Base-by-base conservation (phyloP, 1,284 basidiomycete species). In the Rhodotorula sp. region DNA sequence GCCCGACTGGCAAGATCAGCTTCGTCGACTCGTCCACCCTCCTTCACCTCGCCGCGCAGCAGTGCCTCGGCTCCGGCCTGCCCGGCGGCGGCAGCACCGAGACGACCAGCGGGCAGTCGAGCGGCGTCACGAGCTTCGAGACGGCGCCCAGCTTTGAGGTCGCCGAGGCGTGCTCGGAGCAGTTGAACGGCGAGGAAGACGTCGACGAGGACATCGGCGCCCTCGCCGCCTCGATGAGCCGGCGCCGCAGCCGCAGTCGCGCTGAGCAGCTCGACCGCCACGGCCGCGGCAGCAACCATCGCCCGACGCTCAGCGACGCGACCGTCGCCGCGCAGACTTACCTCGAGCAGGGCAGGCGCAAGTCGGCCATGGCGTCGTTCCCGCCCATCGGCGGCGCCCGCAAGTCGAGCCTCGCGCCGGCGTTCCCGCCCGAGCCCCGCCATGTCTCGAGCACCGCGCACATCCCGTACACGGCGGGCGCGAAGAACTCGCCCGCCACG, bases 311-410 rank as follows among this genome's bases (percentile, higher is more conserved):
- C 39, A 58, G 57, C 57, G 53, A 54, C 32, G 41, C 57, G 13
- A 29, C 17, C 57, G 21, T 58, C 39, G 44, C 57, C 17, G n/a
- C 57, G 37, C 57, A 58, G 19, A n/a, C 51, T 25, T 50, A 50
- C 46, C 48, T 51, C 57, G 41, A 54, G 34, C 57, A 58, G n/a
- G 57, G 61, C 25, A 51, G 67, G 44, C 63, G 68, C 58, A 65
- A 65, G 32, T 70, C 68, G 36, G 68, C 68, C 27, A 64, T 60
- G n/a, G 56, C 67, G 21, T 19, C 50, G 29, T 32, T 67, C 27
- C 61, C 66, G 13, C 44, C 36, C 7, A 55, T 56, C 0, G 57
- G 53, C 22, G 57, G 50, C 21, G 8, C 25, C 10, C 54, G 67
- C n/a, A 60, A 57, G n/a, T 46, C 65, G 36, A 36, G 50, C 17